These are phyloP conservation scores for Colletotrichum neosansevieriae DNA, from an alignment of 2,329 filamentous ascomycete genomes.

Conservation along the genomic window DNA sequence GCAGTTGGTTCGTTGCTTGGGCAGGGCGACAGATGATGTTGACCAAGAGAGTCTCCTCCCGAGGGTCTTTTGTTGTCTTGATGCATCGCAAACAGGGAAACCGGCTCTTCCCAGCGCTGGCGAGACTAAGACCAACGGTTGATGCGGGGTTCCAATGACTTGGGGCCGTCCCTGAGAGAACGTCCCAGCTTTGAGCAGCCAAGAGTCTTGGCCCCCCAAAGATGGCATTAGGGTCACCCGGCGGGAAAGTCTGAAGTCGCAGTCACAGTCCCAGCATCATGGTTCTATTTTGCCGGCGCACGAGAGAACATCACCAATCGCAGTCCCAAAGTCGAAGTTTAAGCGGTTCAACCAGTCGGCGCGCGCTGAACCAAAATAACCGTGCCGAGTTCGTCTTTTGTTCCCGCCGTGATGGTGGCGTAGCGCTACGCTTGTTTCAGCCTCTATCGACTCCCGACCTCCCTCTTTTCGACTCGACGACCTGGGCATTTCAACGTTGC, in stretches of 20 bases:
- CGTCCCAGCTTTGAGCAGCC: slow-evolving; percentile 21
- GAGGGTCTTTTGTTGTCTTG: neutral
- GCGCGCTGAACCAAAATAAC: neutral
- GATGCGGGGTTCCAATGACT: slow-evolving; percentile 23
- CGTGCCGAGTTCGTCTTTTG: slow-evolving; percentile 33
- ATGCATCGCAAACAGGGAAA: slow-evolving; percentile 15
- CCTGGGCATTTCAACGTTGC: neutral
- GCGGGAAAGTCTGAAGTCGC: neutral
- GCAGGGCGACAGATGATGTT: neutral
- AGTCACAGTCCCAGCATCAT: slow-evolving; percentile 26
- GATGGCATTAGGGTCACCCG: slow-evolving; percentile 2
- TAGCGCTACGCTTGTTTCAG: slow-evolving; percentile 35
- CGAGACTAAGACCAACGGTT: neutral
- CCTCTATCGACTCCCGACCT: slow-evolving; percentile 6
- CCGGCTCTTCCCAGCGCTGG: neutral
- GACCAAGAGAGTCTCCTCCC: slow-evolving; percentile 2
- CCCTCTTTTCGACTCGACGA: slow-evolving; percentile 9
- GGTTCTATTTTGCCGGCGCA: slow-evolving; percentile 20
- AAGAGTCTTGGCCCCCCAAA: slow-evolving; percentile 33
- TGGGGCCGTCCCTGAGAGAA: slow-evolving; percentile 13
- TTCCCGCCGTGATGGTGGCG: slow-evolving; percentile 17
- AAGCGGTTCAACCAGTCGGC: slow-evolving; percentile 10
- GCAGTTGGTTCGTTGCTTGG: neutral
- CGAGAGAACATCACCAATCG: slow-evolving; percentile 1
- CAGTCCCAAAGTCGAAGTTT: slow-evolving; percentile 2